These are phyloP conservation scores for Fusarium nurragi DNA, from an alignment of 2,329 filamentous ascomycete species.

Conservation along the genomic window DNA sequence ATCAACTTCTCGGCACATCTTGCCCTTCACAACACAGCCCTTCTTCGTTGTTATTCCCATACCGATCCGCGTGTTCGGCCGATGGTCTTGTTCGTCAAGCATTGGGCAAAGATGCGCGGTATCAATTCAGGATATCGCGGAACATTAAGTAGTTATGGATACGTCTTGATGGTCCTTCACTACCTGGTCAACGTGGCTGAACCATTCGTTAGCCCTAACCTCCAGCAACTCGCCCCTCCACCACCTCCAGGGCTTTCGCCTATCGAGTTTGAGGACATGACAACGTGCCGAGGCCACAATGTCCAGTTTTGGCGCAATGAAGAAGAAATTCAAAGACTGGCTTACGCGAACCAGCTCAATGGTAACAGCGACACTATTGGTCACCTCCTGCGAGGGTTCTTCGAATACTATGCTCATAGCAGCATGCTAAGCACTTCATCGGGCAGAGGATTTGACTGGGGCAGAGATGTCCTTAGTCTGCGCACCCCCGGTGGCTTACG, in stretches of 20 bases:
- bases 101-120: conserved; percentile 85
- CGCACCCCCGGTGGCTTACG: conserved; percentile 75
- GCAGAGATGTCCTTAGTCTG: conserved; percentile 79
- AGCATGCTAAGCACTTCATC: conserved; percentile 61
- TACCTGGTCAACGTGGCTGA: conserved; percentile 84
- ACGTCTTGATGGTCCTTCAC: conserved; percentile 91
- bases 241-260: conserved; percentile 48
- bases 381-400: conserved; percentile 81
- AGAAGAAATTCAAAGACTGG: conserved; percentile 70
- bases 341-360: conserved; percentile 67
- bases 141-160: conserved; percentile 89
- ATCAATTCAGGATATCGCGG: conserved; percentile 90
- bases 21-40: conserved; percentile 82
- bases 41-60: conserved; percentile 84
- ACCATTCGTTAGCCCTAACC: conserved; percentile 85
- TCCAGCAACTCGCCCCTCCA: conserved; percentile 68
- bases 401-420: conserved; percentile 81
- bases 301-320: conserved; percentile 84
- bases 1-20: conserved; percentile 91
- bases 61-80: conserved; percentile 80
- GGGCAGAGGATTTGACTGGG: conserved; percentile 78
- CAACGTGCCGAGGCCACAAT: conserved; percentile 69
- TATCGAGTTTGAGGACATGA: conserved; percentile 35
- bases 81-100: conserved; percentile 86
- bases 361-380: conserved; percentile 76